Evolutionary conservation across 1,284 basidiomycete genomes (phyloP).

Genomic region (Cryptococcus depauperatus): DNA sequence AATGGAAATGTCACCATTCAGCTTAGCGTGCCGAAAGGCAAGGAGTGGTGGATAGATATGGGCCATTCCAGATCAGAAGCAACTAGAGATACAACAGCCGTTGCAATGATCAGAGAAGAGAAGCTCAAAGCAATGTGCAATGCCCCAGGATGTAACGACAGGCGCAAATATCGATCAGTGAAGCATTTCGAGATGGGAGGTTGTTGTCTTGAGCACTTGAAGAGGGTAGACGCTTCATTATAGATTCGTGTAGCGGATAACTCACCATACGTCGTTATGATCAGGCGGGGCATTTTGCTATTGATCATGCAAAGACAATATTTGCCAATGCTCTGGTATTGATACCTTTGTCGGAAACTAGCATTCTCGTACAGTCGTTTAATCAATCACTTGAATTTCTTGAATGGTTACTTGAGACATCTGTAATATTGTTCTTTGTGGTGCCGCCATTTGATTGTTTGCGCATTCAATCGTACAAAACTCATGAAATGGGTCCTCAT

Average conservation of each 20-base stretch:
- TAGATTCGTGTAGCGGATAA: background rate
- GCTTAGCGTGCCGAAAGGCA: conserved; percentile 24
- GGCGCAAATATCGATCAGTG: conserved; percentile 53
- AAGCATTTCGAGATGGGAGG: conserved; percentile 51
- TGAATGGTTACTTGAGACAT: no score
- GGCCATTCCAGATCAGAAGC: background rate
- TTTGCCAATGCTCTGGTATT: no score
- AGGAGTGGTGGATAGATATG: conserved; percentile 26
- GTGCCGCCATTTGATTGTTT: no score
- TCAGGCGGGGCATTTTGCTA: no score
- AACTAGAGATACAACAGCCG: background rate
- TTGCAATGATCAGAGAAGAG: background rate
- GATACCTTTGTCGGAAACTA: background rate
- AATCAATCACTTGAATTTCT: no score
- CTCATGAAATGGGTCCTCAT: no score
- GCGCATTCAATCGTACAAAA: no score
- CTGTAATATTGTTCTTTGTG: no score
- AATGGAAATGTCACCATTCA: conserved; percentile 16
- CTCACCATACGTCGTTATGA: no score
- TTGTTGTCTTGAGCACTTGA: conserved; percentile 50
- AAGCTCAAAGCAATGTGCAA: conserved; percentile 41
- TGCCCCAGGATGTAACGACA: conserved; percentile 48
- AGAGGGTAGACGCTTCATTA: conserved; percentile 28
- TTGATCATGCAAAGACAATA: no score
- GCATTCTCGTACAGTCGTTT: background rate